Conservation (phyloP, 306 rosid genomes). For the barrel medic (Medicago truncatula) region DNA sequence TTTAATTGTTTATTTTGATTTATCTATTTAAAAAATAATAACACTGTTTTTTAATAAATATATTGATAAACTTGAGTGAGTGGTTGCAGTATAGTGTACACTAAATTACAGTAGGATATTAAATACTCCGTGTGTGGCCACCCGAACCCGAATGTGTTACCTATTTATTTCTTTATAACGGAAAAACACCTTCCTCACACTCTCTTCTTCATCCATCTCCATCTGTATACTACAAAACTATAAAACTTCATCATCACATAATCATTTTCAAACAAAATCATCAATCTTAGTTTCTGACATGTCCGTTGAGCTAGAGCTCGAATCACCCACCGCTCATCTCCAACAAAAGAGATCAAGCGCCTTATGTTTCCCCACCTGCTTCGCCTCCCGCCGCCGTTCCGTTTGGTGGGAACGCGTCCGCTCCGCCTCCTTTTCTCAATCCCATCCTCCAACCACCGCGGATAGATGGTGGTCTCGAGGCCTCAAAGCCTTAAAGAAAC, state of each 20-base stretch:
- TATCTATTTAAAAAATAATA: no score
- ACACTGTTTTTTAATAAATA: no score
- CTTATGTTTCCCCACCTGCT: constrained; percentile 54
- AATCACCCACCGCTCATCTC: constrained; percentile 41
- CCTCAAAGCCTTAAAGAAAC: constrained; percentile 60
- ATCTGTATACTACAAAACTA: neutral
- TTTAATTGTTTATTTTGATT: no score
- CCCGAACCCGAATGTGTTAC: neutral
- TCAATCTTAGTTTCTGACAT: constrained; percentile 13
- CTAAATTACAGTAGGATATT: neutral
- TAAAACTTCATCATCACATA: neutral
- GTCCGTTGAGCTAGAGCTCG: constrained; percentile 47
- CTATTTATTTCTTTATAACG: neutral
- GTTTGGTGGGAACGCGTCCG: constrained; percentile 80
- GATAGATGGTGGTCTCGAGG: constrained; percentile 80
- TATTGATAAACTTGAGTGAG: neutral
- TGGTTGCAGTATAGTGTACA: constrained; percentile 15
- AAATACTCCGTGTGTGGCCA: neutral
- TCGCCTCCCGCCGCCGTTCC: constrained; percentile 50
- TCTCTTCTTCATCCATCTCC: neutral
- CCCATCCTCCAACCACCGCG: constrained; percentile 25
- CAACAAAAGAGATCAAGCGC: constrained; percentile 45
- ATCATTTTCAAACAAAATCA: neutral
- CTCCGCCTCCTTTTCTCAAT: constrained; percentile 36
- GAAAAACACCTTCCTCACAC: neutral